Base-by-base conservation (phyloP, 2,329 filamentous ascomycete species). In the Lachnellula cervina region DNA sequence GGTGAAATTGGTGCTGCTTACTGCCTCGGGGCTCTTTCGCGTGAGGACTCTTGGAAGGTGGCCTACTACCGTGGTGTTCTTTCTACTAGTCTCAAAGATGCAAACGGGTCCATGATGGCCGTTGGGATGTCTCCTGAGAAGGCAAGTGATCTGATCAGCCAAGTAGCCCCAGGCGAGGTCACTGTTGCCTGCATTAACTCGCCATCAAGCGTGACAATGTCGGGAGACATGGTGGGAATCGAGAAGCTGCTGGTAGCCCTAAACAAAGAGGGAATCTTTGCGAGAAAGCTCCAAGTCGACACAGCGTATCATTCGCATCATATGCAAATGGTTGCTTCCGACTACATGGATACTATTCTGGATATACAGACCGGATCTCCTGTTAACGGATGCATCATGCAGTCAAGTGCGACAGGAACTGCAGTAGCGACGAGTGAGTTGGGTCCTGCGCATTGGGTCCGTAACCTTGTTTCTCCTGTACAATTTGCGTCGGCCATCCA, bases 41-140 rank as follows among this genome's bases (percentile, higher is more conserved):
- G n/a, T 5, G n/a, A 14, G 6, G 60, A 65, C 25, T 69, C 70
- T n/a, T 61, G 69, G 68, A 69, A 71, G 1, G 70, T 77, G 6
- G 79, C 79, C 1, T 82, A 80, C 59, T 56, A 64, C 56, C 48
- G 70, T 49, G 59, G 67, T 23, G 23, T 51, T 59, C 23, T 62
- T 52, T 60, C 72, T 76, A 67, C 32, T 21, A n/a, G 5, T 11
- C 56, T 51, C 37, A 57, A 40, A n/a, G 40, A 45, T 2, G 4
- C 17, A 19, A 4, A 44, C 17, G 80, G 80, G 0, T 68, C 73
- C 13, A 83, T 83, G 80, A 71, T 81, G 62, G 80, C 80, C 1
- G 77, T 80, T 2, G 80, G 61, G 47, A 38, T 47, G 2, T 46
- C 42, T 64, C 64, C 2, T 62, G 60, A 19, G 52, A 69, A 5